Evolutionary conservation across 2,329 filamentous ascomycete species (phyloP).

Genomic region (Aureobasidium vineae): DNA sequence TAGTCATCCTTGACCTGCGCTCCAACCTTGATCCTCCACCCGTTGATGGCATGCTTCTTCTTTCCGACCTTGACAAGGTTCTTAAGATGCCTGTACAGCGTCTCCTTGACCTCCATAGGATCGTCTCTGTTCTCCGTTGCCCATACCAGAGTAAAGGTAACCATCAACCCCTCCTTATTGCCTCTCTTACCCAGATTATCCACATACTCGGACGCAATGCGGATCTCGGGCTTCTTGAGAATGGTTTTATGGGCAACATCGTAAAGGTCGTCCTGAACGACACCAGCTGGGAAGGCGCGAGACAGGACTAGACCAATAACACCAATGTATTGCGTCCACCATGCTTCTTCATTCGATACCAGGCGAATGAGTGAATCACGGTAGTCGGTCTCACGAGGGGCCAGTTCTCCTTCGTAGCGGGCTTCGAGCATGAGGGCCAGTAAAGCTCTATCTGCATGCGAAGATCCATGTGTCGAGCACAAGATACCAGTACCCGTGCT

Average conservation of each 20-base stretch:
- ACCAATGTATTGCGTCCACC: conserved; percentile 63
- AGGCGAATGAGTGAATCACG: conserved; percentile 8
- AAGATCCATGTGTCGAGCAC: conserved; percentile 64
- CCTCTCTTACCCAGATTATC: conserved; percentile 21
- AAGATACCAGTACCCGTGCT: conserved; percentile 65
- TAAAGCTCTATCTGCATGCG: conserved; percentile 65
- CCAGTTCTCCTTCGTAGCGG: conserved; percentile 62
- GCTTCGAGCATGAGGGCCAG: conserved; percentile 67
- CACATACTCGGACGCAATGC: conserved; percentile 25
- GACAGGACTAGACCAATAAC: conserved; percentile 56
- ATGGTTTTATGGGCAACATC: background rate
- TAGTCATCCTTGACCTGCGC: conserved; percentile 23
- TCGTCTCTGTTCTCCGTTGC: conserved; percentile 3
- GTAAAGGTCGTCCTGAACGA: conserved; percentile 18
- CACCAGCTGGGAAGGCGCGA: conserved; percentile 58
- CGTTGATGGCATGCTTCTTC: conserved; percentile 52
- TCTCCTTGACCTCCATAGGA: conserved; percentile 32
- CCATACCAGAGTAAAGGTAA: conserved; percentile 18
- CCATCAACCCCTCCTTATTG: conserved; percentile 12
- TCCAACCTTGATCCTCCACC: conserved; percentile 38
- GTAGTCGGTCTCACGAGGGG: conserved; percentile 40
- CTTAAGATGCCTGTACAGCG: conserved; percentile 40
- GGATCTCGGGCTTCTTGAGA: conserved; percentile 23
- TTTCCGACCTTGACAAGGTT: conserved; percentile 54
- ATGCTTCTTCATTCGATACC: conserved; percentile 35